These are phyloP conservation scores for Pichia membranifaciens DNA, from an alignment of 805 yeast genomes.

Conservation along the genomic window DNA sequence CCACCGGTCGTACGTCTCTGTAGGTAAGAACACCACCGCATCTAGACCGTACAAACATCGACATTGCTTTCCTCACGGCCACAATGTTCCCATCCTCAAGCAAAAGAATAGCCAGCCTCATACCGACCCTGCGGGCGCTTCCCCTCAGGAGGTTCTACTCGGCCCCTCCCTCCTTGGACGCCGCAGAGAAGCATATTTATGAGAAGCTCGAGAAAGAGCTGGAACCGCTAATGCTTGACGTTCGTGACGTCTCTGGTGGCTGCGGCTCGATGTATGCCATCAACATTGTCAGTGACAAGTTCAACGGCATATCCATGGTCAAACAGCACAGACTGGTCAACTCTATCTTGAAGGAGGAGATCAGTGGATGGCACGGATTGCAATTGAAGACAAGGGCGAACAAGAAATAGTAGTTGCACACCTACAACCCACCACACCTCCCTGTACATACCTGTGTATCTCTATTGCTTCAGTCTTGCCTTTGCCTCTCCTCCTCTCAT, in stretches of 20 bases:
- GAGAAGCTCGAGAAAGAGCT: constrained; percentile 49
- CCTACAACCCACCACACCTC: too few species aligned
- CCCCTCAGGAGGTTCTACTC: not conserved
- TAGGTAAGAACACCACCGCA: too few species aligned
- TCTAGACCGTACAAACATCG: too few species aligned
- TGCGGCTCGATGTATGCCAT: constrained; percentile 99
- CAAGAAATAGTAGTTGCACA: constrained; percentile 8
- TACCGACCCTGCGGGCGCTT: not conserved
- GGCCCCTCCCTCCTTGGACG: constrained; percentile 20
- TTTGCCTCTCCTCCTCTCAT: too few species aligned
- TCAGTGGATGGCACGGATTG: constrained; percentile 89
- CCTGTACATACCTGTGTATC: not conserved
- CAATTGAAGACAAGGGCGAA: constrained; percentile 70
- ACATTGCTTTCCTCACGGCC: too few species aligned
- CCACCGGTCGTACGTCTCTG: too few species aligned
- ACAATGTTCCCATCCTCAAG: not conserved
- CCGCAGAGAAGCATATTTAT: constrained; percentile 52
- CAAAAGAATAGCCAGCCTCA: too few species aligned
- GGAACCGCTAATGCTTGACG: constrained; percentile 56
- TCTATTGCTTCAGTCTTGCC: not conserved
- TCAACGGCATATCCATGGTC: constrained; percentile 76
- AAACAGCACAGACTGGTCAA: constrained; percentile 93
- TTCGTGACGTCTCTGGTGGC: constrained; percentile 85
- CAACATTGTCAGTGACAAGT: constrained; percentile 60
- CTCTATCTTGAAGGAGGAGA: constrained; percentile 73